These are phyloP conservation scores for Scheffersomyces lignosus DNA, from an alignment of 805 yeast genomes.

Conservation along the genomic window DNA sequence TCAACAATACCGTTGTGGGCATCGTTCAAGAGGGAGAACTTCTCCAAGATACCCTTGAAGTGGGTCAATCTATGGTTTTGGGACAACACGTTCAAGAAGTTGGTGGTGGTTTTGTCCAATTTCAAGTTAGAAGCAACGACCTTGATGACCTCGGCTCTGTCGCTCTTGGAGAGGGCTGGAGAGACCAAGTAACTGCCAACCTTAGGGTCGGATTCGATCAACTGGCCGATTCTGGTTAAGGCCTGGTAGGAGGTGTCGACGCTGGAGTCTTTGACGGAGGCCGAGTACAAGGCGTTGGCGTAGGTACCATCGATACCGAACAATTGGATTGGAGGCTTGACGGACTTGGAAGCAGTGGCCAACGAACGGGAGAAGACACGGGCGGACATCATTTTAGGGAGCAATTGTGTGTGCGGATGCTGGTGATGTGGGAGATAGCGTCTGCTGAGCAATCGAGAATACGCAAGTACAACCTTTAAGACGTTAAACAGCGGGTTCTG, in stretches of 20 bases:
- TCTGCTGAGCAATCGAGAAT: no score
- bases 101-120: slow-evolving; percentile 70
- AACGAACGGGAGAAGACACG: slow-evolving; percentile 68
- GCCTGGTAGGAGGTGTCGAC: slow-evolving; percentile 70
- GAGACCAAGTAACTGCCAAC: slow-evolving; percentile 62
- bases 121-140: slow-evolving; percentile 49
- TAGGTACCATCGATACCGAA: slow-evolving; percentile 96
- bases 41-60: slow-evolving; percentile 61
- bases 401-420: no score
- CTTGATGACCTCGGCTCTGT: slow-evolving; percentile 70
- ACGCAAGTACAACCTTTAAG: no score
- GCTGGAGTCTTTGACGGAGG: slow-evolving; percentile 80
- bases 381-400: slow-evolving; percentile 58
- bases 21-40: slow-evolving; percentile 76
- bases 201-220: slow-evolving; percentile 63
- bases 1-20: slow-evolving; percentile 91
- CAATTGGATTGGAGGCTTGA: slow-evolving; percentile 88
- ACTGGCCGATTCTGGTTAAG: slow-evolving; percentile 54
- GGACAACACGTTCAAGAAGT: slow-evolving; percentile 82
- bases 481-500: no score
- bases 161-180: slow-evolving; percentile 80
- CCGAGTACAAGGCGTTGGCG: slow-evolving; percentile 91
- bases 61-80: slow-evolving; percentile 90
- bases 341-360: slow-evolving; percentile 67
- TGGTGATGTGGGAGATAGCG: no score